phyloP scores from a whole-genome alignment of 2,329 filamentous ascomycete species.

The Harringtonia lauricola region DNA sequence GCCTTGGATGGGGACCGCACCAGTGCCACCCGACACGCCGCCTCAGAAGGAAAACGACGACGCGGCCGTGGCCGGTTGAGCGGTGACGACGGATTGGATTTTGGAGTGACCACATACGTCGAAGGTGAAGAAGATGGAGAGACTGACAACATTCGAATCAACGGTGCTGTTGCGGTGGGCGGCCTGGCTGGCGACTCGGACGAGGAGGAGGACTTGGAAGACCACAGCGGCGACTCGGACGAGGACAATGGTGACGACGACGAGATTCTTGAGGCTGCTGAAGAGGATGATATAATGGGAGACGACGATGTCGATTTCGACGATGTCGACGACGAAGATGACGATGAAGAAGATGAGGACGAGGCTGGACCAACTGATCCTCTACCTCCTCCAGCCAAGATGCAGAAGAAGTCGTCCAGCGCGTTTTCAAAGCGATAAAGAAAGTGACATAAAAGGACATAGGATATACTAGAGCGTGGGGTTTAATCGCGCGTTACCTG shows the following conservation, averaged over 20 bases:
- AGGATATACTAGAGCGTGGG: background rate
- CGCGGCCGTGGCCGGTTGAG: constrained; percentile 29
- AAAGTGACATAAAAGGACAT: background rate
- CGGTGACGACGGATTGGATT: constrained; percentile 44
- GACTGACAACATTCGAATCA: constrained; percentile 21
- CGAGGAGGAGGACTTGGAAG: constrained; percentile 30
- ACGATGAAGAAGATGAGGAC: constrained; percentile 36
- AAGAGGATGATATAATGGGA: constrained; percentile 5
- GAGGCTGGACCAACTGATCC: background rate
- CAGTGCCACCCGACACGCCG: constrained; percentile 31
- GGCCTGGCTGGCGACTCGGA: background rate
- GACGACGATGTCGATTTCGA: constrained; percentile 51
- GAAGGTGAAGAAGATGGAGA: constrained; percentile 10
- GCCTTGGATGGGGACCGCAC: background rate
- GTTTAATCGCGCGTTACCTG: background rate
- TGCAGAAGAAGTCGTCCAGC: constrained; percentile 20
- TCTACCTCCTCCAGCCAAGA: constrained; percentile 21
- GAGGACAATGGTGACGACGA: constrained; percentile 72
- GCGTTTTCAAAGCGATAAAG: constrained; percentile 19
- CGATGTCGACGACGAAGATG: constrained; percentile 81
- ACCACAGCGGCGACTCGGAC: constrained; percentile 64
- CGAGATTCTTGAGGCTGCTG: constrained; percentile 4
- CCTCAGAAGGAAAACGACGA: constrained; percentile 43
- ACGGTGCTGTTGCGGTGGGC: constrained; percentile 19
- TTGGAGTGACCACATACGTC: constrained; percentile 30